Conservation (phyloP, 2,329 filamentous ascomycete genomes). For the Ceratocystis colombiana region DNA sequence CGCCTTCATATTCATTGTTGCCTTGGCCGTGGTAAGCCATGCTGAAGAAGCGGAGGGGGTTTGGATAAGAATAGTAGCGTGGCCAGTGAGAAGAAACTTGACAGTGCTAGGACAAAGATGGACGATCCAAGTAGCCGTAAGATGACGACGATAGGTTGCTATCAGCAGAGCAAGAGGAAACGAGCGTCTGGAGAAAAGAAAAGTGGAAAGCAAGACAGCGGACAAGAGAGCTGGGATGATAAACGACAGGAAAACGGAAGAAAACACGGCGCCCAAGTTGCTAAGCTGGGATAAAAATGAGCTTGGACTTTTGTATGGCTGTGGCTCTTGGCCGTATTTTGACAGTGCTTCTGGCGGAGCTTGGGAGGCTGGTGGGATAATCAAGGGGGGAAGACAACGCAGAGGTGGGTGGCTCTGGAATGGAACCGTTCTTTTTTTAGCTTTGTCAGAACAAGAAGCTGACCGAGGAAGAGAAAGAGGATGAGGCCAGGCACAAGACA, state of each 20-base stretch:
- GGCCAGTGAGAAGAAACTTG: neutral
- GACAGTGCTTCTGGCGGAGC: neutral
- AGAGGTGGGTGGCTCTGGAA: neutral
- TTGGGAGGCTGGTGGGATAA: constrained; percentile 16
- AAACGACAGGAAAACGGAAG: neutral
- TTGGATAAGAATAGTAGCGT: constrained; percentile 1
- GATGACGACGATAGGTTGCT: neutral
- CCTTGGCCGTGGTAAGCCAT: constrained; percentile 54
- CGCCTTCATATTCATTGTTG: constrained; percentile 48
- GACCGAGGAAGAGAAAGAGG: neutral
- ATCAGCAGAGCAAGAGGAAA: neutral
- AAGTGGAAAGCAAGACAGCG: neutral
- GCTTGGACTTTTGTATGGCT: constrained; percentile 6
- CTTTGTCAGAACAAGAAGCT: neutral
- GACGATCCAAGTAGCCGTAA: neutral
- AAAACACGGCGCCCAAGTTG: neutral
- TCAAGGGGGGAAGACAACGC: constrained; percentile 21
- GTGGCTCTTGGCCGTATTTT: constrained; percentile 11
- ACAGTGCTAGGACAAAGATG: neutral
- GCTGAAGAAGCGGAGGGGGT: constrained; percentile 28
- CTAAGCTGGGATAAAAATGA: neutral
- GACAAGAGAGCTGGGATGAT: neutral
- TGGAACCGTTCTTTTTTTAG: neutral
- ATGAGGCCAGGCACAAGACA: constrained; percentile 8
- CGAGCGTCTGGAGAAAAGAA: neutral